These are phyloP conservation scores for Leucoagaricus sp. DNA, from an alignment of 1,284 basidiomycete genomes.

Conservation along the genomic window DNA sequence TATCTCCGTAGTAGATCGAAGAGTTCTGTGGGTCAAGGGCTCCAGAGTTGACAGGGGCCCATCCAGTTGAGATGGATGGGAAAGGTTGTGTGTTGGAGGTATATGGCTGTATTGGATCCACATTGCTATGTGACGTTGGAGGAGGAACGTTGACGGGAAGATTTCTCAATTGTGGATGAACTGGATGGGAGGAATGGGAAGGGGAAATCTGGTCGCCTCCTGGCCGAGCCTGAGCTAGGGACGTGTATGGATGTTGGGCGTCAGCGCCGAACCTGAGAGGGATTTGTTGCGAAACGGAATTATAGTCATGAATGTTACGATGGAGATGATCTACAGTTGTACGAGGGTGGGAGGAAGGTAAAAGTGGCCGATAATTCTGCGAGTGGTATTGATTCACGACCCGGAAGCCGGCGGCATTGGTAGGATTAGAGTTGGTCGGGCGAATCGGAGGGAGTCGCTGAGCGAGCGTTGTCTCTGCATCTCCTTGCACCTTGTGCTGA, in stretches of 20 bases:
- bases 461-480: conserved; percentile 17
- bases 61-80: neutral
- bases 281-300: neutral
- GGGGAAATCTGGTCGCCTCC: neutral
- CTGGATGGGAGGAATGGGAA: neutral
- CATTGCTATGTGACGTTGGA: neutral
- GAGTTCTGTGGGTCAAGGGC: neutral
- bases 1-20: conserved; percentile 3
- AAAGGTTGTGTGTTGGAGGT: neutral
- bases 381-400: conserved; percentile 3
- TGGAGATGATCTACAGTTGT: neutral
- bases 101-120: neutral
- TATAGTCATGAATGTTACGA: neutral
- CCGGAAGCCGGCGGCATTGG: neutral
- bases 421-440: neutral
- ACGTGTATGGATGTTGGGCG: neutral
- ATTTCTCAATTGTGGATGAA: neutral
- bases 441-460: neutral
- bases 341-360: conserved; percentile 2
- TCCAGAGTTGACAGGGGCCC: neutral
- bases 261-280: neutral
- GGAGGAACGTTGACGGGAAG: neutral
- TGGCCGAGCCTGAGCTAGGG: conserved; percentile 2
- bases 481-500: conserved; percentile 20
- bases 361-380: conserved; percentile 8